Evolutionary conservation across 2,329 filamentous ascomycete species (phyloP).

Genomic region (Cryphonectria parasitica): DNA sequence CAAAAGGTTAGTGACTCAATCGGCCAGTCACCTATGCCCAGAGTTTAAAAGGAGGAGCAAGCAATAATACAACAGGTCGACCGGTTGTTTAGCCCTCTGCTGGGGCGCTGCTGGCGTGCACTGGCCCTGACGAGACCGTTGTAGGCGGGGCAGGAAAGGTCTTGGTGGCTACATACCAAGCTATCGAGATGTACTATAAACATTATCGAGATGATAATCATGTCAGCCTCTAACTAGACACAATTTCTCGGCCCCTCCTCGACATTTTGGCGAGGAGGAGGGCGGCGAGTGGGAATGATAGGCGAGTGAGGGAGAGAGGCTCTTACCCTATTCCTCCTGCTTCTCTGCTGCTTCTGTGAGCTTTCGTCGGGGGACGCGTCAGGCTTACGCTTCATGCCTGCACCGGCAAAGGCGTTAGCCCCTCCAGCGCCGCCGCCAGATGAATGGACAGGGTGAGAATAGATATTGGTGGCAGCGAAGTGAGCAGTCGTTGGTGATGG

Average conservation of each 20-base stretch:
- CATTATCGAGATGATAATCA: slow-evolving; percentile 12
- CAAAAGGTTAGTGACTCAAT: slow-evolving; percentile 20
- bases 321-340: slow-evolving; percentile 63
- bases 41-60: not conserved
- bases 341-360: slow-evolving; percentile 56
- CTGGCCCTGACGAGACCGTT: not conserved
- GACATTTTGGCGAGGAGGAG: not conserved
- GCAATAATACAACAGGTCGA: not conserved
- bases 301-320: not conserved
- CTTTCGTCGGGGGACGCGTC: slow-evolving; percentile 44
- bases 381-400: slow-evolving; percentile 41
- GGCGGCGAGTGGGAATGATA: not conserved
- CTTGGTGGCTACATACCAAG: slow-evolving; percentile 51
- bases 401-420: slow-evolving; percentile 20
- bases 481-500: slow-evolving; percentile 33
- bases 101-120: not conserved
- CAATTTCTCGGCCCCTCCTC: not conserved
- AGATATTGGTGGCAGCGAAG: slow-evolving; percentile 30
- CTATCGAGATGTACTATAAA: slow-evolving; percentile 63
- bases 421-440: slow-evolving; percentile 3
- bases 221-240: slow-evolving; percentile 12
- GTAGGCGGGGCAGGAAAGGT: slow-evolving; percentile 5
- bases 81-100: not conserved
- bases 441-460: not conserved
- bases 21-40: slow-evolving; percentile 8